Base-by-base conservation (phyloP, 306 rosid species). In the Vigna unguiculata region DNA sequence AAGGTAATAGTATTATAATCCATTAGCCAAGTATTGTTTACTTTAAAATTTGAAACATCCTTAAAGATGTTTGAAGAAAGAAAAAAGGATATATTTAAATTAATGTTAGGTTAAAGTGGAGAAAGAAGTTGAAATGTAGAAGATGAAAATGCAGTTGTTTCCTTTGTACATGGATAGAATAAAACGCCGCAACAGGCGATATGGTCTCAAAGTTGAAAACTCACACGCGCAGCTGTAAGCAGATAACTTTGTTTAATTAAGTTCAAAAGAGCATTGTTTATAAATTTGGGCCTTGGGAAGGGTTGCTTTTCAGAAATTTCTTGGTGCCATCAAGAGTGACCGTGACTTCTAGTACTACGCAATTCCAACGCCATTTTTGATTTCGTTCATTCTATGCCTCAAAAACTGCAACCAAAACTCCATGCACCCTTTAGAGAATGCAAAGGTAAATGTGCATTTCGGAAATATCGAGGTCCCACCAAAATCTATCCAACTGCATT, bases 111-210 rank as follows among this genome's bases (percentile, higher is more conserved):
- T 28, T 28, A 28, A 28, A 28, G 4, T 3, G 32, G 36, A 32
- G 7, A 32, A 5, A 32, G 1, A 22, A 55, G 0, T n/a, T 10
- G 0, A 59, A 24, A 61, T 3, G 16, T 11, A 2, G 9, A 1
- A 22, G 15, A 9, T 25, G 11, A 54, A 45, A 17, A 46, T 55
- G 66, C 68, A 3, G 52, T 72, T 30, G 60, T 25, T 12, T 80
- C 43, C 54, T 53, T 14, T 64, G 65, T 57, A 78, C 83, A 73
- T 73, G 9, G 86, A 83, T 78, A 83, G 86, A 78, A 83, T 83
- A 60, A 78, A 78, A 49, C 83, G 83, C 73, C 80, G 68, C 30
- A 43, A 49, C 16, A 58, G 20, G 62, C 32, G 66, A 67, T 74
- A 41, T 71, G 66, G 49, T 75, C 69, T 77, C 76, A 28, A 22